These are phyloP conservation scores for Phytophthora sp. DNA, from an alignment of 352 stramenopile genomes.

Conservation along the genomic window DNA sequence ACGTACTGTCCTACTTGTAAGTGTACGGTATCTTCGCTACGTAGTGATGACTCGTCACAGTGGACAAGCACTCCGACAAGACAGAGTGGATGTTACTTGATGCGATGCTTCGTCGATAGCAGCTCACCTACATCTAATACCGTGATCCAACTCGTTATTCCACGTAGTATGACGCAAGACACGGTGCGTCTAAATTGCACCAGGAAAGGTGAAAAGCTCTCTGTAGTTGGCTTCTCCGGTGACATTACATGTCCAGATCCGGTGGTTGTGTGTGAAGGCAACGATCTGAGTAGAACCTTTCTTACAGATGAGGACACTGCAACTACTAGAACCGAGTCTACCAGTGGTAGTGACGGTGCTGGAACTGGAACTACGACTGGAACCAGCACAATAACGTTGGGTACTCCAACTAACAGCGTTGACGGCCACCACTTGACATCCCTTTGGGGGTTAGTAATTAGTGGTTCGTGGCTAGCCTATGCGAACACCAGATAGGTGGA, in stretches of 20 bases:
- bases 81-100: constrained; percentile 68
- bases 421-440: not conserved
- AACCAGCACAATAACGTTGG: not conserved
- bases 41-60: constrained; percentile 51
- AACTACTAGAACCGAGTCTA: not conserved
- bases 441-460: constrained; percentile 1
- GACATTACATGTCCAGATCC: constrained; percentile 71
- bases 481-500: not conserved
- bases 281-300: constrained; percentile 7
- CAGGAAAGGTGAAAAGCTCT: constrained; percentile 41
- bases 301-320: constrained; percentile 2
- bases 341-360: not conserved
- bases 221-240: constrained; percentile 57
- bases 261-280: constrained; percentile 52
- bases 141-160: constrained; percentile 52
- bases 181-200: constrained; percentile 52
- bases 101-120: constrained; percentile 44
- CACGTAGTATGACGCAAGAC: constrained; percentile 19
- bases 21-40: constrained; percentile 64
- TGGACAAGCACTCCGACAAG: constrained; percentile 60
- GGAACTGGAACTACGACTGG: not conserved
- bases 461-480: constrained; percentile 6
- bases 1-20: constrained; percentile 74
- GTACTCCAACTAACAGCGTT: not conserved
- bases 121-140: constrained; percentile 4